These are phyloP conservation scores for Lupinus albus DNA, from an alignment of 306 rosid species.

Conservation along the genomic window DNA sequence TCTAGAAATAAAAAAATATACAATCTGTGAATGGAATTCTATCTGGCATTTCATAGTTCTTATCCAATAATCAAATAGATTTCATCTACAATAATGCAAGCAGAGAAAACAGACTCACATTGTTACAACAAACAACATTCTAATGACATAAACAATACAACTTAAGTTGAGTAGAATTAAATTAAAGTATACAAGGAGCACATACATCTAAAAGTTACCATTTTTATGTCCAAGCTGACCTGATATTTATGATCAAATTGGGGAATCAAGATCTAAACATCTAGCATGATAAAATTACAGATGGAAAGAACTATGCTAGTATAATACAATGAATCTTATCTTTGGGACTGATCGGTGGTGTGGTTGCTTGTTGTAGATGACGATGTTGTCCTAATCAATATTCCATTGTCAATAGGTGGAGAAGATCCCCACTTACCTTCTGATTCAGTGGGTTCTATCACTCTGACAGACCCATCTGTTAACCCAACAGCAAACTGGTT, in stretches of 20 bases:
- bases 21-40: not conserved
- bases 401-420: conserved; percentile 65
- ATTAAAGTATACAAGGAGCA: conserved; percentile 45
- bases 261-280: conserved; percentile 43
- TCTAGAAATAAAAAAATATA: not conserved
- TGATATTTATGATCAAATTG: conserved; percentile 45
- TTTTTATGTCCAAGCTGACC: conserved; percentile 46
- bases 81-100: conserved; percentile 13
- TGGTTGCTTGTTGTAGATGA: conserved; percentile 71
- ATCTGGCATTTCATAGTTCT: not conserved
- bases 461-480: conserved; percentile 79
- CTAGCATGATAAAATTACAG: conserved; percentile 49
- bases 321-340: conserved; percentile 50
- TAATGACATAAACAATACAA: conserved; percentile 41
- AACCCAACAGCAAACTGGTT: conserved; percentile 80
- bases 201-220: conserved; percentile 36
- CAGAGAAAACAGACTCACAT: conserved; percentile 23
- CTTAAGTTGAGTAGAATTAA: conserved; percentile 55
- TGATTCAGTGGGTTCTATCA: conserved; percentile 73
- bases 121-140: conserved; percentile 9
- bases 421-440: conserved; percentile 77
- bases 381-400: conserved; percentile 58
- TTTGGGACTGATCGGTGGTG: conserved; percentile 66
- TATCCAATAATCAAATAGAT: conserved; percentile 15
- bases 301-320: conserved; percentile 37